Evolutionary conservation across 768 basidiomycete species (phyloP).

Genomic region (Mycena chlorophos): DNA sequence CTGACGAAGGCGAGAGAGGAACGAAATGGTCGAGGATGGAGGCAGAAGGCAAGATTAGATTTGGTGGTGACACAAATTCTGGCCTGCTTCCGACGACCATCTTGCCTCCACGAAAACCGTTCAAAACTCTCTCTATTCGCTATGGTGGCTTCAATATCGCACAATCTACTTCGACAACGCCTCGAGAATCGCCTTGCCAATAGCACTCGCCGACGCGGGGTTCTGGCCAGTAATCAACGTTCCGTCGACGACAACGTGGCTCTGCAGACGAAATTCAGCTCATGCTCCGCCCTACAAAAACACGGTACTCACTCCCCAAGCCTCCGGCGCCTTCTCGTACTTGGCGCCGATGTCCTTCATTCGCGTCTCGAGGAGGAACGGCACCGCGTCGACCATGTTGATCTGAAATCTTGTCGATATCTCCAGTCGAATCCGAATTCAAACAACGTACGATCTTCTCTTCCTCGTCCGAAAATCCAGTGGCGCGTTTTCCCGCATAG

Average conservation of each 20-base stretch:
- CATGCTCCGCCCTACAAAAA: background rate
- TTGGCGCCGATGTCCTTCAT: slow-evolving; percentile 61
- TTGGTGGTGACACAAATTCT: no score
- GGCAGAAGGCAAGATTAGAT: no score
- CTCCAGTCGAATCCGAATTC: slow-evolving; percentile 9
- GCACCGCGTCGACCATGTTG: no score
- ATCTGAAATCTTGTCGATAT: slow-evolving; percentile 35
- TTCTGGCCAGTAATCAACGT: background rate
- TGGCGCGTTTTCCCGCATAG: slow-evolving; percentile 54
- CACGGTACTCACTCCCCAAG: slow-evolving; percentile 51
- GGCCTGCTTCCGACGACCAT: no score
- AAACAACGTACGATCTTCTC: slow-evolving; percentile 49
- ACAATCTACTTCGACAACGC: background rate
- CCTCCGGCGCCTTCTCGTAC: slow-evolving; percentile 54
- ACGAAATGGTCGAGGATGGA: background rate
- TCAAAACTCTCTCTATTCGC: no score
- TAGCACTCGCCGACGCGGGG: background rate
- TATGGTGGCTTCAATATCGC: no score
- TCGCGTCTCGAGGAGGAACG: slow-evolving; percentile 70
- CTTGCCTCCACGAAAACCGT: no score
- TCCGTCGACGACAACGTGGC: background rate
- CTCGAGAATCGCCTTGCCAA: background rate
- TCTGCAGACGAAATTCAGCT: background rate
- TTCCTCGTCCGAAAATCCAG: slow-evolving; percentile 72
- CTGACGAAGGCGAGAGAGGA: background rate